Base-by-base conservation (phyloP, 2,329 filamentous ascomycete species). In the Septoria petroselini region DNA sequence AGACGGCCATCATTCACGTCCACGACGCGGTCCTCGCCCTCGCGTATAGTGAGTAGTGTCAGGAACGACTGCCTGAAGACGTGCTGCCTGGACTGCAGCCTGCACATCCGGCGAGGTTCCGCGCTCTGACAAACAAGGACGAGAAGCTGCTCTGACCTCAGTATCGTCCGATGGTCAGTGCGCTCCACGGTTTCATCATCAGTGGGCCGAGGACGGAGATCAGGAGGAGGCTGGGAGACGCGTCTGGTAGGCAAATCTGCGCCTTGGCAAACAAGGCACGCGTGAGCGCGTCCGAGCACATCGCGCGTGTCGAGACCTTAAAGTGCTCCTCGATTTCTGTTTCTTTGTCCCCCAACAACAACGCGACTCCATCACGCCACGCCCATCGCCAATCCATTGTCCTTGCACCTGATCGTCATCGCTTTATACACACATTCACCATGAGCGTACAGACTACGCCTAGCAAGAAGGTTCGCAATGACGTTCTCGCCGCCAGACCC, bases 391-490 rank as follows among this genome's bases (percentile, higher is more conserved):
- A 30, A 35, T 38, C 48, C 48, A 50, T 52, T 50, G 50, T 50
- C 50, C 38, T 43, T 30, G 38, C 18, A 14, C 17, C 41, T 29
- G 45, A 34, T 19, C 43, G 15, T 39, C 50, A 50, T 50, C 51
- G 27, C 44, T 38, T 41, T 34, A 46, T 55, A 57, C 44, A 40
- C 43, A 39, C 42, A 35, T n/a, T 25, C 55, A 65, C 46, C 42
- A 67, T 67, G 65, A 81, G 88, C 71, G 75, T 85, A 57, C 78
- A 91, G 70, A 77, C 88, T 67, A 86, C 84, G 63, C 84, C 84
- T 57, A 86, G 83, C 50, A 87, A 87, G 74, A 81, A 83, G 76
- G 84, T 86, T 75, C 61, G 78, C 67, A 67, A 69, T 67, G 61
- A 71, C 62, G 63, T 68, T 63, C 62, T 67, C 60, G 58, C 58